Base-by-base conservation (phyloP, 1,284 basidiomycete species). In the Cystobasidium pallidum region DNA sequence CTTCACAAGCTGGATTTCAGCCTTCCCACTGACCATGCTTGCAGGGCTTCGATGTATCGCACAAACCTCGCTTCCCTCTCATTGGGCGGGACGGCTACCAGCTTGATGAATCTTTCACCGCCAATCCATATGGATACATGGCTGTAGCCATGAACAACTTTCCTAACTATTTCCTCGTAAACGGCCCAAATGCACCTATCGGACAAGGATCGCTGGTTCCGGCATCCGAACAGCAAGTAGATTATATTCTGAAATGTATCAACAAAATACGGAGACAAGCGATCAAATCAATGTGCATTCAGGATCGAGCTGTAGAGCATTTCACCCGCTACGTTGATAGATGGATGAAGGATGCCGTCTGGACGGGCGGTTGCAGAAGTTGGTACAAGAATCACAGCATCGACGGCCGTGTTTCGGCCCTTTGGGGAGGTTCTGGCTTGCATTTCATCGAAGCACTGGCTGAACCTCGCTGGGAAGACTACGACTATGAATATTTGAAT, bases 41-140 rank as follows among this genome's bases (percentile, higher is more conserved):
- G 34, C 49, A 66, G 64, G 74, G 74, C 2, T 75, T 75, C 61
- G 72, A 73, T 58, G 59, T 73, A 10, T 65, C 61, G 26, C 58
- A 61, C 36, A 62, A 61, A 36, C 57, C 67, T 1, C 55, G 67
- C 24, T 70, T 70, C 67, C 55, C 55, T 1, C 28, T 70, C 19
- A 45, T 70, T 17, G 67, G 67, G 19, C 39, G 67, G 8, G 49
- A 70, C 26, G 67, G 67, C 10, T 49, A 30, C 34, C 67, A 70
- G 47, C 58, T 70, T 36, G 67, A 62, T 26, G 67, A 61, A 2
- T n/a, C 41, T 3, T 70, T 62, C 57, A 39, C 67, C 19, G 45
- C 24, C 19, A 61, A 58, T 28, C 67, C 67, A 7, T 62, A 61
- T 30, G 57, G 41, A 4, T 70, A 70, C 45, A 34, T 70, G 30